phyloP scores from a whole-genome alignment of 2,329 filamentous ascomycete genomes.

The Ophiostoma himal-ulmi region DNA sequence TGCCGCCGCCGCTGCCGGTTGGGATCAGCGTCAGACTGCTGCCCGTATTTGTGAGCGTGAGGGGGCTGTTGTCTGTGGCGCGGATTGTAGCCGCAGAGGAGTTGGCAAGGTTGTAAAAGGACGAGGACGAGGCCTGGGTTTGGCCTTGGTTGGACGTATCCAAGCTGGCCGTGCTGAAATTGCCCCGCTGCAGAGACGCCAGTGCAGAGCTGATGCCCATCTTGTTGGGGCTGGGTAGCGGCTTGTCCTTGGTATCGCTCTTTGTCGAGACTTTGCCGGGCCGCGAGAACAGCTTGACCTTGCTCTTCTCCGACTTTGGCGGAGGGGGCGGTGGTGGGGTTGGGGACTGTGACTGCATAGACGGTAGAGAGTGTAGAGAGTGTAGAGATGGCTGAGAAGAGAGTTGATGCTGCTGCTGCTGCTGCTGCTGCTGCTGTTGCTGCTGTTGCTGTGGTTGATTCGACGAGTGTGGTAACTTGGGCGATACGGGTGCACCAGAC shows the following conservation, averaged over 20 bases:
- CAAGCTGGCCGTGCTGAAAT: conserved; percentile 67
- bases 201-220: conserved; percentile 62
- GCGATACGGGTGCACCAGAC: conserved; percentile 43
- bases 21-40: conserved; percentile 2
- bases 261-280: conserved; percentile 70
- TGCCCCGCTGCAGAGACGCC: conserved; percentile 57
- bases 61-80: conserved; percentile 48
- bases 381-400: background rate
- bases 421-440: conserved; percentile 21
- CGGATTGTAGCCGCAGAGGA: conserved; percentile 71
- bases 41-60: conserved; percentile 3
- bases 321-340: conserved; percentile 36
- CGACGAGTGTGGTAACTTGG: conserved; percentile 19
- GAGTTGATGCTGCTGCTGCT: conserved; percentile 21
- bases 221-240: conserved; percentile 67
- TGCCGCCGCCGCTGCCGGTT: background rate
- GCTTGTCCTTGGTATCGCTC: conserved; percentile 59
- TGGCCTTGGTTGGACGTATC: conserved; percentile 42
- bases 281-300: conserved; percentile 75
- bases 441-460: background rate
- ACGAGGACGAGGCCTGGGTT: conserved; percentile 29
- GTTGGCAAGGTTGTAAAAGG: conserved; percentile 69
- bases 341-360: conserved; percentile 26
- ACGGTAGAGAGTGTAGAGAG: conserved; percentile 17
- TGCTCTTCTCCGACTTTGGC: conserved; percentile 61